Base-by-base conservation (phyloP, 2,329 filamentous ascomycete genomes). In the Apiospora kogelbergensis region DNA sequence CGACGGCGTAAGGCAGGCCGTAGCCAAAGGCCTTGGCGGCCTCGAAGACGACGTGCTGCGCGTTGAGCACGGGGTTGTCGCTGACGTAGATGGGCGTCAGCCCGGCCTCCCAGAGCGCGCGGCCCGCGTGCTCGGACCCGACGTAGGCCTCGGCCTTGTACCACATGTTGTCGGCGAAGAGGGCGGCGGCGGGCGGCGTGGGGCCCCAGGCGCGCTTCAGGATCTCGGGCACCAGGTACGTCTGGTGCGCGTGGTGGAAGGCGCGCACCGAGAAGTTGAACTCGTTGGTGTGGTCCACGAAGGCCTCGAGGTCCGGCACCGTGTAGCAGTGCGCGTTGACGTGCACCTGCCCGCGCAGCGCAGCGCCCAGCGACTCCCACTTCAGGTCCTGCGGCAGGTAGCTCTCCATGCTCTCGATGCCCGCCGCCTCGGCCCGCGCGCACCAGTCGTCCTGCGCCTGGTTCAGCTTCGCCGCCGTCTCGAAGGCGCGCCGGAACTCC, bases 291-390 rank as follows among this genome's bases (percentile, higher is more conserved):
- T 92, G 89, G 70, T 90, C 86, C 3, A 93, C 86, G 76, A 92
- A 91, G 41, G 88, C 88, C 77, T 93, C 90, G 9, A 93, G 81
- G 73, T 93, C 91, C 0, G 89, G 85, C 1, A 91, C 83, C 0
- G 89, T 92, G 77, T 93, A 93, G 79, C 91, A 93, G 73, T 93
- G 91, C 0, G 88, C 90, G 79, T 93, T 92, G 71, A 93, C 84
- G 70, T 89, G 85, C 6, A 93, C 89, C 72, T 93, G 89, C 0
- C 90, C 90, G 46, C 90, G 84, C 44, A 93, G 78, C 3, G 89
- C 88, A 0, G 89, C 91, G 7, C 83, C 82, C 1, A 92, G 79
- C 0, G 86, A 85, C 72, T 92, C 90, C 88, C 89, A 91, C 65
- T 85, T 77, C 22, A 92, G 81, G 26, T 90, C 85, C 73, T 87